Conservation (phyloP, 2,329 filamentous ascomycete genomes). For the Botryotinia narcissicola region DNA sequence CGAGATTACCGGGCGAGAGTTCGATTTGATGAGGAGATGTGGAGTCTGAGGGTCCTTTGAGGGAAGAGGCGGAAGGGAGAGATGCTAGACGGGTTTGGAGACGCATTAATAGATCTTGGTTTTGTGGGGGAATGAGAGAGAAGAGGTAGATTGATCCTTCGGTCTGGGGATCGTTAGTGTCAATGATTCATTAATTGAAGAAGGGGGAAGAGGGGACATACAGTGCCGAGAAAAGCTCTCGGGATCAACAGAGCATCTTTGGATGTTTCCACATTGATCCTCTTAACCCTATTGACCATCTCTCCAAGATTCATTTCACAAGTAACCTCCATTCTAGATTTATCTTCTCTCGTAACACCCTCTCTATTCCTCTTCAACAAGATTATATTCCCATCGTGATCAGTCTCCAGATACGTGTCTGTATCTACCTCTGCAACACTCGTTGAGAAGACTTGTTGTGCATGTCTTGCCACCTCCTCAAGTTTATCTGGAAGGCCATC, state of each 20-base stretch:
- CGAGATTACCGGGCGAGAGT: conserved; percentile 66
- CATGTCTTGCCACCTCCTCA: conserved; percentile 74
- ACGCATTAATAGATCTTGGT: conserved; percentile 77
- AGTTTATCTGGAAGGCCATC: conserved; percentile 61
- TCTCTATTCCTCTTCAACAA: conserved; percentile 72
- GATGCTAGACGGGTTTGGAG: conserved; percentile 72
- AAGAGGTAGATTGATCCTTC: conserved; percentile 92
- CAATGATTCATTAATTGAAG: not conserved
- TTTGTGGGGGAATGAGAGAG: conserved; percentile 68
- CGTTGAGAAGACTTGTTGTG: conserved; percentile 78
- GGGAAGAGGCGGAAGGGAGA: not conserved
- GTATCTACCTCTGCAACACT: conserved; percentile 70
- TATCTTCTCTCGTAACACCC: conserved; percentile 73
- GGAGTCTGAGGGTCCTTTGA: not conserved
- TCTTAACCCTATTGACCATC: conserved; percentile 85
- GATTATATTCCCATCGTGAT: conserved; percentile 83
- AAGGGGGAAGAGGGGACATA: conserved; percentile 46
- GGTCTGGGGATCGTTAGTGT: conserved; percentile 52
- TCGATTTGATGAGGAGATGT: conserved; percentile 45
- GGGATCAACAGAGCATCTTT: conserved; percentile 70
- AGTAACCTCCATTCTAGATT: conserved; percentile 65
- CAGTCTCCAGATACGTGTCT: conserved; percentile 76
- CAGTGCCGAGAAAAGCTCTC: conserved; percentile 83
- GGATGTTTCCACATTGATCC: conserved; percentile 64
- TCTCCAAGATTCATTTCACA: conserved; percentile 86